Conservation (phyloP, 257 asterid species). For the Solanum dulcamara region DNA sequence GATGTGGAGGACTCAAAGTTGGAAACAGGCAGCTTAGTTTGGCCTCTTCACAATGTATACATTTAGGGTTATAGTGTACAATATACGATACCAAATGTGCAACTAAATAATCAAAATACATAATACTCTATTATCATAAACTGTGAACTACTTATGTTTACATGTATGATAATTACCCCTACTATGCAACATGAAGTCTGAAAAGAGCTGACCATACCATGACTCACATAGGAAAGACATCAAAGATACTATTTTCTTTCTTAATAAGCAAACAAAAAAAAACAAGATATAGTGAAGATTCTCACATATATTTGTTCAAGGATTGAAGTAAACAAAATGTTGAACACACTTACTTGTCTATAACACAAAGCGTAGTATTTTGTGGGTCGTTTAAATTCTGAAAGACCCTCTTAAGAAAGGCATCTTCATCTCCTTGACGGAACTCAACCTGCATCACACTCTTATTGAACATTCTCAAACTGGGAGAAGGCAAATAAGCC, state of each 20-base stretch:
- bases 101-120: not conserved
- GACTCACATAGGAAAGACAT: too few relatives aligned
- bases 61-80: not conserved
- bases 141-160: not conserved
- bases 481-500: slow-evolving; percentile 56
- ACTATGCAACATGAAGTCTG: not conserved
- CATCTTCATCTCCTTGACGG: slow-evolving; percentile 65
- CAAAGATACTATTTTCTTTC: too few relatives aligned
- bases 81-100: not conserved
- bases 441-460: slow-evolving; percentile 52
- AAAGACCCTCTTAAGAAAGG: slow-evolving; percentile 52
- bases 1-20: not conserved
- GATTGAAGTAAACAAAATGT: not conserved
- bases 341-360: slow-evolving; percentile 66
- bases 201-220: not conserved
- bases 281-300: not conserved
- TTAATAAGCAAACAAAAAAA: not conserved
- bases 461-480: slow-evolving; percentile 62
- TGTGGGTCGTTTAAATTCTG: slow-evolving; percentile 47
- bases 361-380: slow-evolving; percentile 46
- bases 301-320: not conserved
- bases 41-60: not conserved
- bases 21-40: not conserved
- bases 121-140: not conserved
- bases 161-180: not conserved